Evolutionary conservation across 2,329 filamentous ascomycete species (phyloP), one percentile per base, ranked within the genome.

Genomic region (Aspergillus sojae): DNA sequence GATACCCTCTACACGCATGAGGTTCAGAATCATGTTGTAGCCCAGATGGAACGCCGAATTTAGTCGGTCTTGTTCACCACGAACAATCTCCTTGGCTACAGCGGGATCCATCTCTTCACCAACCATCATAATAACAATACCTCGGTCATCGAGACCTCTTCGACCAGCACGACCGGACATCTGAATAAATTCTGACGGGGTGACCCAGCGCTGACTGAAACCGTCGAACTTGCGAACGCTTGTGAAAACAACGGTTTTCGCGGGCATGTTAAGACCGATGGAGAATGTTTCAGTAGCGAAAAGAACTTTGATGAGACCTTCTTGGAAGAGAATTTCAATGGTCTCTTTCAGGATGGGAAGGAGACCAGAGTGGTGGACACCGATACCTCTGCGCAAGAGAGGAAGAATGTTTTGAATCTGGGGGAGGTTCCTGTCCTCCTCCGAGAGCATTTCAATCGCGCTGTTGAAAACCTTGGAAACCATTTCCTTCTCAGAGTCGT

Each of bases 81-180:
- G 93, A 14, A 99, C 95, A 71, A 99, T 97, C 67, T 92, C 90
- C 79, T 96, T 96, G 48, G 95, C 94, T n/a, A 91, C 89, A 2
- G 92, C 89, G 1, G 95, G 95, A 73, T 99, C 95, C 82, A 99
- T 94, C 81, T 95, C 93, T 77, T 96, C 92, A 74, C 96, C 91
- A 66, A 99, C 91, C 94, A 99, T 98, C 93, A 99, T 98, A 77
- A 99, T 98, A 70, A 99, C 95, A 71, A 98, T 96, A 86, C 95
- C 95, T 68, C 95, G 91, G 66, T 97, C 94, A 81, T 99, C 95
- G 60, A 99, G 90, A 80, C 95, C 95, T 88, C 95, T 90, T 85
- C 95, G 92, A 75, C 95, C 95, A 64, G 95, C 95, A 79, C 95
- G 92, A 65, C 95, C 95, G 60, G 95, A 97, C 95, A 99, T 99